Evolutionary conservation across 176 grass and related monocot species (phyloP), one percentile per base, ranked within the genome.

Genomic region (Tillandsia fasciculata): DNA sequence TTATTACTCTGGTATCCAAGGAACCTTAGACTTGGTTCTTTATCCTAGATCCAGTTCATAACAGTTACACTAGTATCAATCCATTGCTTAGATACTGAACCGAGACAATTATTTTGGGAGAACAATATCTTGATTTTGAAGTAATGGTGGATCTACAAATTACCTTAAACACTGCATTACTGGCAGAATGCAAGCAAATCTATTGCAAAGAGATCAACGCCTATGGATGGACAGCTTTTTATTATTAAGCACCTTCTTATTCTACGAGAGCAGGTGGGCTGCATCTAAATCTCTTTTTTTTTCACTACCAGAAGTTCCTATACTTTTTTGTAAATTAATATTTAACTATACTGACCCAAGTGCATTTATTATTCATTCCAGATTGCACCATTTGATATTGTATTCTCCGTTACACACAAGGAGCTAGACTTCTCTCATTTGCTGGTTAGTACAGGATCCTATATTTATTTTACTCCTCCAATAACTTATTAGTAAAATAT

Each of bases 391-490:
- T 92, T 97, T 74, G 89, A 90, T 73, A 85, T 97, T 50, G 93
- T 92, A 76, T 97, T 97, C 71, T 87, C 86, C 51, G 89, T 97
- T 53, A 97, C 89, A 24, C 84, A 97, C 67, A 97, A 97, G 81
- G 93, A 97, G 72, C 82, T 97, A 51, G 93, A 97, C 86, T 97
- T 97, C 79, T 97, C 93, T 70, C 93, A 97, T 87, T 85, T 97
- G 72, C 58, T 97, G 82, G 93, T 97, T 61, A 61, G 75, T 77
- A 24, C 66, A 50, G 26, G 1, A 27, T 27, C 12, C 49, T 20
- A 20, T 20, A 0, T 20, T 20, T 68, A 26, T 33, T 26, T 77
- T 58, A 49, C 17, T 12, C 42, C 54, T 59, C 15, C 6, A 13
- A 59, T 59, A 17, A 18, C 20, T 59, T 15, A 13, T 59, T 8